Evolutionary conservation across 108 stramenopile species (phyloP).

Genomic region (Mediolabrus comicus): DNA sequence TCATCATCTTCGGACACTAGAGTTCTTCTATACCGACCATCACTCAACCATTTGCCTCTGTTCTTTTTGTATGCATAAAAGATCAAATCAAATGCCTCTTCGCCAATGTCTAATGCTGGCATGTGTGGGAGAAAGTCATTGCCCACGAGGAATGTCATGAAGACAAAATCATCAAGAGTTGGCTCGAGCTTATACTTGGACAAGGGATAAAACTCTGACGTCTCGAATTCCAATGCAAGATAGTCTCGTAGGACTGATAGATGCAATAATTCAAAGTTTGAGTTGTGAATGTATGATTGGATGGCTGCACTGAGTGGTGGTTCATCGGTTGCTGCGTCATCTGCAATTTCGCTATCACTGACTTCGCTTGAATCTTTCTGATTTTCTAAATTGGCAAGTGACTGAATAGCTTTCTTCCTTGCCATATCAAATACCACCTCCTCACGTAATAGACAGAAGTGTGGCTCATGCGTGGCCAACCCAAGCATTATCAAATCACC

Average conservation of each 20-base stretch:
- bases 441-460: conserved; percentile 91
- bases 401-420: conserved; percentile 38
- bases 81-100: conserved; percentile 94
- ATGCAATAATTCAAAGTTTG: conserved; percentile 96
- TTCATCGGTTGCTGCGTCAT: background rate
- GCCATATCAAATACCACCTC: conserved; percentile 85
- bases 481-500: conserved; percentile 99
- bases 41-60: conserved; percentile 67
- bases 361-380: conserved; percentile 11
- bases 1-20: background rate
- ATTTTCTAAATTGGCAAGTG: conserved; percentile 52
- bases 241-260: conserved; percentile 94
- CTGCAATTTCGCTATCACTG: background rate
- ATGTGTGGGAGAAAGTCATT: conserved; percentile 99
- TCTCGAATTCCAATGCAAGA: conserved; percentile 90
- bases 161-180: conserved; percentile 98
- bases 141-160: conserved; percentile 97
- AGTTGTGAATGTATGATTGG: conserved; percentile 71
- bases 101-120: conserved; percentile 96
- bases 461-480: conserved; percentile 96
- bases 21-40: conserved; percentile 32
- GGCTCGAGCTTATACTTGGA: conserved; percentile 81
- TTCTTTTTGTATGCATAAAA: conserved; percentile 90
- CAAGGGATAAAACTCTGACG: conserved; percentile 51
- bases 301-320: conserved; percentile 42